phyloP scores from a whole-genome alignment of 768 basidiomycete genomes.

The Lactifluus subvellereus region DNA sequence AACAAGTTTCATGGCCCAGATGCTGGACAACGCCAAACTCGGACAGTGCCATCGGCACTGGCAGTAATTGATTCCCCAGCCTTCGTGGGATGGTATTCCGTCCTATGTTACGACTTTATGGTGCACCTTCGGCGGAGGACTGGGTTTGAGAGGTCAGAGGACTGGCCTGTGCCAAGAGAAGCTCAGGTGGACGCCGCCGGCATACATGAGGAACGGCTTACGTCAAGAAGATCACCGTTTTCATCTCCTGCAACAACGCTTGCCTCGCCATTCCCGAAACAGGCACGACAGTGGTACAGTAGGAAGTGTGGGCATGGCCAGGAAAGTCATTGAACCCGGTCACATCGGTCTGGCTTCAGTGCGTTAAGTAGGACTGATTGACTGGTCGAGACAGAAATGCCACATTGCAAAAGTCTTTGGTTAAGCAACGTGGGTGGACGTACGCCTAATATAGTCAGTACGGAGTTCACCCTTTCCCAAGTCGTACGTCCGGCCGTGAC shows the following conservation, averaged over 20 bases:
- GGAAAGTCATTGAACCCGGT: constrained; percentile 66
- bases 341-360: too few relatives aligned
- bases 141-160: constrained; percentile 46
- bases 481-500: constrained; percentile 89
- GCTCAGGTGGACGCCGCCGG: not conserved
- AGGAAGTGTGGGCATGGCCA: constrained; percentile 62
- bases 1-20: constrained; percentile 11
- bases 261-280: constrained; percentile 80
- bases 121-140: constrained; percentile 74
- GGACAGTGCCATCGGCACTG: constrained; percentile 86
- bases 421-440: constrained; percentile 31
- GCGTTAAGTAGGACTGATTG: too few relatives aligned
- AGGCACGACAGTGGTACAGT: constrained; percentile 67
- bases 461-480: constrained; percentile 87
- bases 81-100: constrained; percentile 82
- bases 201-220: constrained; percentile 34
- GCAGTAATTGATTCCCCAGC: constrained; percentile 84
- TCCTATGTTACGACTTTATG: constrained; percentile 83
- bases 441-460: constrained; percentile 87
- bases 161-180: constrained; percentile 47
- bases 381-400: constrained; percentile 45
- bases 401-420: not conserved
- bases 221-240: constrained; percentile 84
- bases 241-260: constrained; percentile 86
- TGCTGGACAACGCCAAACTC: constrained; percentile 68